Evolutionary conservation across 352 stramenopile species (phyloP), one percentile per base, ranked within the genome.

Genomic region (Phytophthora rubi): DNA sequence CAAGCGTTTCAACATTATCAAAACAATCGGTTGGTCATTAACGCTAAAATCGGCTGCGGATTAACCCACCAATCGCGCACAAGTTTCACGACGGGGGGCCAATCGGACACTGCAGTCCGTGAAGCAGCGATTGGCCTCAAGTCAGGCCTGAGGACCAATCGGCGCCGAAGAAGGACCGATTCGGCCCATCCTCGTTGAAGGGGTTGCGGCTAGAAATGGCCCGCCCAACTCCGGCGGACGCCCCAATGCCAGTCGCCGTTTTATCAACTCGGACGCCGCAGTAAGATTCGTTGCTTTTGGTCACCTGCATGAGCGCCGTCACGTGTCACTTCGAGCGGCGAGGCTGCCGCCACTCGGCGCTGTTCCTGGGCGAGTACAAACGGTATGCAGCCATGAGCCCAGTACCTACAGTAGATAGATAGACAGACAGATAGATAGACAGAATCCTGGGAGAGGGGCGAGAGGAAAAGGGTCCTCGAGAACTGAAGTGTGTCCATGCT

Each of bases 251-350:
- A 71, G 56, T 71, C 64, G 64, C 49, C 56, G 28, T 57, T 64
- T 62, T 53, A 59, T 71, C 57, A 37, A 28, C 51, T 23, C 64
- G 54, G 13, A 23, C 49, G 52, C 26, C n/a, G 42, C 10, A 30
- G n/a, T 10, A 53, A 45, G 48, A 49, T 66, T 26, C n/a, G 18
- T 39, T 56, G 45, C 45, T 28, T 26, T 8, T 15, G 12, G 35
- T 16, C 37, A 16, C n/a, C 26, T 23, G 13, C 48, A 80, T 78
- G 76, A 71, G 44, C 26, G 53, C 52, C 26, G 67, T 85, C 54
- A 71, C 71, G 33, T 86, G 82, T 54, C 67, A 73, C 33, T 88
- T 91, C 32, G 76, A 81, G 49, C 75, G 61, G 16, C 70, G 59
- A 16, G 65, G 49, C 9, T 91, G 81, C 69, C 49, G 32, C 23